phyloP scores from a whole-genome alignment of 768 basidiomycete species.

The Tylopilus cervinicoccineus region DNA sequence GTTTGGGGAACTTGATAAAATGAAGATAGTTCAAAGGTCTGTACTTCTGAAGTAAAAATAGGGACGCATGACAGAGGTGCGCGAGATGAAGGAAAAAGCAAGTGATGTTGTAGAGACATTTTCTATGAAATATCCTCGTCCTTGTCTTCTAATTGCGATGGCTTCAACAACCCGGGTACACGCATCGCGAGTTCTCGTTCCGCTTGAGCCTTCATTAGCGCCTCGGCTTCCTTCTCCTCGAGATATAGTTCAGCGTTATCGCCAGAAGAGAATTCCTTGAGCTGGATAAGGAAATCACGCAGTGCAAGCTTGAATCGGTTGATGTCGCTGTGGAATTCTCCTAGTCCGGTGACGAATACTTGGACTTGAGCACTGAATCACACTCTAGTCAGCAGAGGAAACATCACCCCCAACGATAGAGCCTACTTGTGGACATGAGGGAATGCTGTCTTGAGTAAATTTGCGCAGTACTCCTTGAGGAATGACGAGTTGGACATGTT shows the following conservation, averaged over 20 bases:
- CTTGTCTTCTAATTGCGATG: slow-evolving; percentile 90
- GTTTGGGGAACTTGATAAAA: slow-evolving; percentile 15
- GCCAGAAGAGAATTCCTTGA: slow-evolving; percentile 92
- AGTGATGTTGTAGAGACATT: slow-evolving; percentile 24
- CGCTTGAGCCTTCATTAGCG: slow-evolving; percentile 68
- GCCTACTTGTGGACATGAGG: slow-evolving; percentile 85
- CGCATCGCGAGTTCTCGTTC: slow-evolving; percentile 88
- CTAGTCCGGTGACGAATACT: slow-evolving; percentile 62
- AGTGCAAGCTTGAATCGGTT: slow-evolving; percentile 91
- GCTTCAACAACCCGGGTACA: slow-evolving; percentile 98
- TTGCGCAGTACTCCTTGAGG: slow-evolving; percentile 82
- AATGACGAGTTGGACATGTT: slow-evolving; percentile 74
- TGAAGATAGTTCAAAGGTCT: slow-evolving; percentile 28
- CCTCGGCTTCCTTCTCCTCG: slow-evolving; percentile 92
- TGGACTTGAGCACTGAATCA: slow-evolving; percentile 60
- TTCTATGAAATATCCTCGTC: slow-evolving; percentile 68
- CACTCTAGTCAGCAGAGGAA: slow-evolving; percentile 7
- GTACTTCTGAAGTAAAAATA: slow-evolving; percentile 12
- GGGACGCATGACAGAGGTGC: slow-evolving; percentile 20
- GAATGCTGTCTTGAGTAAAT: slow-evolving; percentile 85
- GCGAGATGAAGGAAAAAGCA: slow-evolving; percentile 21
- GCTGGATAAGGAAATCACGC: slow-evolving; percentile 95
- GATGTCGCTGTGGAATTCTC: slow-evolving; percentile 73
- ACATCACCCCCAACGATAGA: slow-evolving; percentile 8
- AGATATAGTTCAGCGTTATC: slow-evolving; percentile 90